Evolutionary conservation across 2,329 filamentous ascomycete genomes (phyloP), one percentile per base, ranked within the genome.

Genomic region (Alternaria metachromatica): DNA sequence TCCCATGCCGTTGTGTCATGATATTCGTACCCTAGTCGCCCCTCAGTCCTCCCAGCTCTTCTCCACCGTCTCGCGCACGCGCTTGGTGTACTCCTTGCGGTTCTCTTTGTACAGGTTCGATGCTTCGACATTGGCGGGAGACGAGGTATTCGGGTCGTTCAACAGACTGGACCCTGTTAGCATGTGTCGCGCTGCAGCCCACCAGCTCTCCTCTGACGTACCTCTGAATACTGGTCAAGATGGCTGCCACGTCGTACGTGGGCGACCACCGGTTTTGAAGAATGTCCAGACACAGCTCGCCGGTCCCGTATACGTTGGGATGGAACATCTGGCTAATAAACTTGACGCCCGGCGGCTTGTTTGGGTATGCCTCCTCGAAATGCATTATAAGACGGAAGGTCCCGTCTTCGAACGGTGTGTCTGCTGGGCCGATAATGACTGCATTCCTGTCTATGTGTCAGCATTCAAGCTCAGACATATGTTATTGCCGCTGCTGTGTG

Each of bases 281-380:
- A 71, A 99, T 99, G 78, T 99, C 96, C 70, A 99, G 84, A 78
- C 96, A 99, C 55, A 99, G 87, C 84, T 99, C 96, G 65, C 96
- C 96, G 0, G 94, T 98, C 57, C 92, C 94, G 80, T 99, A 99
- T 61, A 99, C 96, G 78, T 99, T 99, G 18, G 96, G 96, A 76
- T 99, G 96, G 82, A 99, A 99, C 96, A 99, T 99, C 80, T 96
- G 90, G 81, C 93, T 97, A 80, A 99, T 97, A 80, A 99, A 99
- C 79, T 98, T 98, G 83, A 98, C 96, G 33, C 94, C 92, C 0
- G 96, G 96, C 6, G 96, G 96, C 81, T 98, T 98, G 84, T 98
- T 99, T 28, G 96, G 96, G 76, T 99, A 99, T 77, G 97, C 94
- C 81, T 99, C 96, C 79, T 98, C 96, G 74, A 99, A 99, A 78